Base-by-base conservation (phyloP, 495 filamentous ascomycete genomes). In the Hyaloscypha finlandica region DNA sequence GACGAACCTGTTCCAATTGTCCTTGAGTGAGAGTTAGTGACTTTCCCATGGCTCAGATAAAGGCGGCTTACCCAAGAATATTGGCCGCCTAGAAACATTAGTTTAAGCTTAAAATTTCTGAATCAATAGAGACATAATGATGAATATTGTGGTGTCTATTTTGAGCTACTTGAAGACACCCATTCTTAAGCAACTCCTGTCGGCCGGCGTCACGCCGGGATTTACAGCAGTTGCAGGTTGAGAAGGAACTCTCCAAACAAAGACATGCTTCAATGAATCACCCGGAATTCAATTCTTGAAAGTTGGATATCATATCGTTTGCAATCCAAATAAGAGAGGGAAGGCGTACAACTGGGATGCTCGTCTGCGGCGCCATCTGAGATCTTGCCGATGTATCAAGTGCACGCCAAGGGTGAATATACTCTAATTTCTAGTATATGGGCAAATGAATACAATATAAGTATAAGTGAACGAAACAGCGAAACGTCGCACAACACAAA, bases 1-100 rank as follows among this genome's bases (percentile, higher is more conserved):
- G 30, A 59, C 56, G n/a, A 4, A 59, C 56, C 56, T 59, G 56
- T 59, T 37, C 56, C 56, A 59, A 59, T 59, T 32, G 56, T 59
- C 56, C 30, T 59, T n/a, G 4, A 11, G 9, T 14, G 56, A 20
- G 22, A 9, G 32, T 59, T 37, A 59, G 56, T 37, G 42, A 19
- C 16, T 48, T 48, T 6, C 42, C 16, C 14, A 6, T 48, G 1
- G 19, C 5, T 8, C 8, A 59, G 8, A 20, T 25, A 29, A 20
- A 3, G 25, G 3, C n/a, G 11, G 3, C 56, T 59, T 37, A 59
- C 56, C 56, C 56, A 33, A 59, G 56, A 8, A 59, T 6, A 59
- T 59, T 59, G 30, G 56, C 56, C 9, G 56, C 56, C 56, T 59
- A 37, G 14, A 31, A 48, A 59, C 4, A 20, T 59, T 20, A 37